Conservation (phyloP, 306 rosid species). For the Astragalus membranaceus region DNA sequence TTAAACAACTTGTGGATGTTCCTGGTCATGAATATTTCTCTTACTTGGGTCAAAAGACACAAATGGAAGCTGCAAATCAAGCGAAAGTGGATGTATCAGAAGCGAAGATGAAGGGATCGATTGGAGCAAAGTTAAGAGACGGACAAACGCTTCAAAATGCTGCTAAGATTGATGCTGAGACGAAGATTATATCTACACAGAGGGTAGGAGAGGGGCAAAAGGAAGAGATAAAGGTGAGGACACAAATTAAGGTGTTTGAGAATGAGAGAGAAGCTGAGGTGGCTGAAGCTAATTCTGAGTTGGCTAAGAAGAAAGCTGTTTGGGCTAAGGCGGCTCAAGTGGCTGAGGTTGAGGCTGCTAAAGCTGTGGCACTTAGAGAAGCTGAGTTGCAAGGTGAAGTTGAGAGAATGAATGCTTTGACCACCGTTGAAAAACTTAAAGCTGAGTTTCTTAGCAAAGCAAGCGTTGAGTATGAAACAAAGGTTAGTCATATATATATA, state of each 20-base stretch:
- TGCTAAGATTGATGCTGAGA: slow-evolving; percentile 21
- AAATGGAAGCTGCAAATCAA: slow-evolving; percentile 59
- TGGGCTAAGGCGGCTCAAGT: slow-evolving; percentile 17
- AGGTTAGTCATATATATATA: neutral
- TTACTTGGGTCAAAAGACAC: slow-evolving; percentile 61
- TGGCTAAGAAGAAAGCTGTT: slow-evolving; percentile 21
- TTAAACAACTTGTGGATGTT: slow-evolving; percentile 52
- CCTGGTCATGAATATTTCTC: slow-evolving; percentile 61
- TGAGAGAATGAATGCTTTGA: slow-evolving; percentile 33
- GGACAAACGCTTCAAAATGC: slow-evolving; percentile 31
- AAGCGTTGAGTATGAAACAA: slow-evolving; percentile 32
- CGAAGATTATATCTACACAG: slow-evolving; percentile 4
- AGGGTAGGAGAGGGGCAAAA: slow-evolving; percentile 16
- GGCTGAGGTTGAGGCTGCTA: slow-evolving; percentile 28
- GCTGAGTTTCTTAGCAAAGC: slow-evolving; percentile 30
- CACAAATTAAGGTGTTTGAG: slow-evolving; percentile 28
- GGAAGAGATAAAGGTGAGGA: slow-evolving; percentile 23
- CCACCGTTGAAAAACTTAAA: slow-evolving; percentile 26
- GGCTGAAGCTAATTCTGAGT: slow-evolving; percentile 23
- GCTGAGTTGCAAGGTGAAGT: slow-evolving; percentile 31
- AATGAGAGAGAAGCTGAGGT: slow-evolving; percentile 26
- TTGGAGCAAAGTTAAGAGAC: neutral
- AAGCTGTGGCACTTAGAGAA: slow-evolving; percentile 22
- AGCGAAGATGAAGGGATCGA: slow-evolving; percentile 10
- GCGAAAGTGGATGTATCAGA: slow-evolving; percentile 39